phyloP scores from a whole-genome alignment of 1,139 yeast species.

The Meyerozyma smithsonii region DNA sequence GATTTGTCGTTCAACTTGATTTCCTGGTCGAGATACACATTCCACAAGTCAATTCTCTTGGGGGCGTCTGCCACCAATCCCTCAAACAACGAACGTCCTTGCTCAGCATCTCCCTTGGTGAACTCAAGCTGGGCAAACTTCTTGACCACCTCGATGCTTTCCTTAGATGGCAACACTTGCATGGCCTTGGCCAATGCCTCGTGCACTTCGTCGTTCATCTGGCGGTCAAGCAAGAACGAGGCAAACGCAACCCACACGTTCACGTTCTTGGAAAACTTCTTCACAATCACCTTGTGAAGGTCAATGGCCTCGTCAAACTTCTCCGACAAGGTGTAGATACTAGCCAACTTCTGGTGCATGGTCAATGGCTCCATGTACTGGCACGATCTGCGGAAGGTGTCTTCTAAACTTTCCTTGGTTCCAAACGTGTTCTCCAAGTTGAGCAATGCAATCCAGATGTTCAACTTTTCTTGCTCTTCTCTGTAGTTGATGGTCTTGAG shows the following conservation, averaged over 20 bases:
- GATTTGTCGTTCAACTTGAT: constrained; percentile 58
- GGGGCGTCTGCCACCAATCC: constrained; percentile 89
- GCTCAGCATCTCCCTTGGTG: constrained; percentile 82
- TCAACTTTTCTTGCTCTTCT: constrained; percentile 89
- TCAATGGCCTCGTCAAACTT: constrained; percentile 66
- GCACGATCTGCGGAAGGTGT: constrained; percentile 73
- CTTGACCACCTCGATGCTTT: constrained; percentile 75
- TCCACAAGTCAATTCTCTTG: constrained; percentile 91
- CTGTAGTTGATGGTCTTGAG: constrained; percentile 84
- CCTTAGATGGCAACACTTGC: constrained; percentile 65
- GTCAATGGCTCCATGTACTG: constrained; percentile 86
- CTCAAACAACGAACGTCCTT: constrained; percentile 91
- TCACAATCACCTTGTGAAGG: constrained; percentile 61
- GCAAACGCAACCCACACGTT: constrained; percentile 80
- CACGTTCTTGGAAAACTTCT: constrained; percentile 74
- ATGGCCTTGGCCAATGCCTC: constrained; percentile 69
- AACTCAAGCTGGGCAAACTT: constrained; percentile 90
- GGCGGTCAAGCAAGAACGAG: constrained; percentile 62
- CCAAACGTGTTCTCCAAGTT: constrained; percentile 95
- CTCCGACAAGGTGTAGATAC: constrained; percentile 71
- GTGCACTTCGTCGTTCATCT: constrained; percentile 57
- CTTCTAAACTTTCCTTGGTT: constrained; percentile 73
- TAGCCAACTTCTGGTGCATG: constrained; percentile 75
- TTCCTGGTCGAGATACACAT: constrained; percentile 90
- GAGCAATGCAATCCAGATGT: constrained; percentile 92